Conservation (phyloP, 768 basidiomycete genomes). For the Xerocomellus chrysenteron region DNA sequence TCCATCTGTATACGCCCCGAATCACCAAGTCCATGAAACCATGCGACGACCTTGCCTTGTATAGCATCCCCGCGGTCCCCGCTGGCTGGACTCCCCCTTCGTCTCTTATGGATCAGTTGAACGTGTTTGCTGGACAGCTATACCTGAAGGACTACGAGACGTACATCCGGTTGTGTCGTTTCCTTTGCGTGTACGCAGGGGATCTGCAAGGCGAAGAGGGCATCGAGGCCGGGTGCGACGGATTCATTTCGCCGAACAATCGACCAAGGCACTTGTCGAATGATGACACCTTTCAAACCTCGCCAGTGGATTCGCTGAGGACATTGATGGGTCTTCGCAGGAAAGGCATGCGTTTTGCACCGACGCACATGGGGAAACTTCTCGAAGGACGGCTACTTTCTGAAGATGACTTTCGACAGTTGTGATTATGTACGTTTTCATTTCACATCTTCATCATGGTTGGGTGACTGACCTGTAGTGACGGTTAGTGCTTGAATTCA, state of each 20-base stretch:
- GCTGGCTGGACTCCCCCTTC: not conserved
- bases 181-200: conserved; percentile 26
- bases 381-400: conserved; percentile 29
- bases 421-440: not conserved
- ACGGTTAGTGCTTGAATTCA: not conserved
- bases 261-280: conserved; percentile 7
- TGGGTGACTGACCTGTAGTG: not conserved
- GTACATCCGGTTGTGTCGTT: conserved; percentile 28
- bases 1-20: conserved; percentile 46
- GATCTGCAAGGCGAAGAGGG: conserved; percentile 10
- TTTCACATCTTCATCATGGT: not conserved
- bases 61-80: conserved; percentile 3
- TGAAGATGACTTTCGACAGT: conserved; percentile 4
- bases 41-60: conserved; percentile 34
- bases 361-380: conserved; percentile 44
- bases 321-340: conserved; percentile 31
- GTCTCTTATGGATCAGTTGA: conserved; percentile 19
- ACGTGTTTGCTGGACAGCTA: conserved; percentile 35
- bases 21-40: conserved; percentile 33
- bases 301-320: conserved; percentile 34
- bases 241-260: conserved; percentile 20
- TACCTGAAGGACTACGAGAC: conserved; percentile 28
- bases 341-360: conserved; percentile 38
- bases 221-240: conserved; percentile 12
- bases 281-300: conserved; percentile 32